A percentile compares a stretch with the other conserved stretches of the same genome.
Conservation (phyloP, 148 eudicot species). For the Dysphania ambrosioides region DNA sequence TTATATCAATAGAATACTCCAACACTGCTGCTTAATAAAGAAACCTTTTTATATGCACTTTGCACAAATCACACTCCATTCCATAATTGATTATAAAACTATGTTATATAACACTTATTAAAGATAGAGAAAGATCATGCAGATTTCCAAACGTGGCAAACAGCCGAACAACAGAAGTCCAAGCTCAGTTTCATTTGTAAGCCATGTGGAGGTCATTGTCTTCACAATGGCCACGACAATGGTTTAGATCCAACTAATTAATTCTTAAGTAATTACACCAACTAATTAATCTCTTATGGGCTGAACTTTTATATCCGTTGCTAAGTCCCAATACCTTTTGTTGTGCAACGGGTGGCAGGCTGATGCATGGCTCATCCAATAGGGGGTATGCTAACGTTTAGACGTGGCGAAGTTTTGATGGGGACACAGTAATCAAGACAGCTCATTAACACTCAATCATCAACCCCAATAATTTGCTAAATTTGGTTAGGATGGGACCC, state of each 20-base stretch:
- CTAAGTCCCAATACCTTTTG: background rate
- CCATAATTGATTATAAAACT: background rate
- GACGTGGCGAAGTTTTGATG: constrained; percentile 20
- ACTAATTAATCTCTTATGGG: constrained; percentile 1
- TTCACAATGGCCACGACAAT: background rate
- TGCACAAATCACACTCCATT: constrained; percentile 8
- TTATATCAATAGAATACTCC: background rate
- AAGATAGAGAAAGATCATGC: constrained; percentile 6
- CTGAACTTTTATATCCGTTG: background rate
- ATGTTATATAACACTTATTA: background rate
- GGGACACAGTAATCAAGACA: constrained; percentile 27
- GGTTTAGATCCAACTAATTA: background rate
- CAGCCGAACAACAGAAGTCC: background rate
- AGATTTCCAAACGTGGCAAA: constrained; percentile 18
- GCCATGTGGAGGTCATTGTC: constrained; percentile 16
- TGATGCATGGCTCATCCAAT: constrained; percentile 18
- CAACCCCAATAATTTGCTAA: constrained; percentile 24
- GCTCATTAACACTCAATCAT: constrained; percentile 24
- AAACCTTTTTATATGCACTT: background rate
- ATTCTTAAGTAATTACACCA: background rate
- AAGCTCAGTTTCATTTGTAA: constrained; percentile 8
- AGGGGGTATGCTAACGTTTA: background rate
- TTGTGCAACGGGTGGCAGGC: constrained; percentile 19
- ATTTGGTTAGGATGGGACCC: too few species aligned
- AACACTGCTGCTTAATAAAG: background rate